Conservation (phyloP, 257 asterid species). For the Eustoma russellianum region DNA sequence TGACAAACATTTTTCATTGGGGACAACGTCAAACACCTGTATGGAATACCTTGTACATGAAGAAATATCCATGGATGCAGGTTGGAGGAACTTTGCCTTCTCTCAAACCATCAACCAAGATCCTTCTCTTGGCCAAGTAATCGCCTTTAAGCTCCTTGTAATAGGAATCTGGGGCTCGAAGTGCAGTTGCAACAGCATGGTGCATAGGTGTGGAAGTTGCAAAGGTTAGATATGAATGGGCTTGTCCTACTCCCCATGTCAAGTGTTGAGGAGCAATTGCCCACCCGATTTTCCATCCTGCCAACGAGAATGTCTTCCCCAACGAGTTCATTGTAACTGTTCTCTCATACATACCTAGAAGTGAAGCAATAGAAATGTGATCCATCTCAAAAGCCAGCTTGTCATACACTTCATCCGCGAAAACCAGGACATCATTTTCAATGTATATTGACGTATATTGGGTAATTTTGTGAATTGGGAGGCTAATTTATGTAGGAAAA, state of each 20-base stretch:
- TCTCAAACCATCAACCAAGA: conserved; percentile 76
- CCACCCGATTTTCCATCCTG: conserved; percentile 99
- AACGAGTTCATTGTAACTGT: conserved; percentile 78
- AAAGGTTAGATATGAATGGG: conserved; percentile 79
- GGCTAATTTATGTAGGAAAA: too few species aligned
- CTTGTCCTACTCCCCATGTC: conserved; percentile 92
- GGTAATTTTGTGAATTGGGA: too few species aligned
- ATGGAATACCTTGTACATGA: neutral
- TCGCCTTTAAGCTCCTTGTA: conserved; percentile 69
- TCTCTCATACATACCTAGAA: conserved; percentile 81
- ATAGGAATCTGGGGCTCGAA: conserved; percentile 69
- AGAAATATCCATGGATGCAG: conserved; percentile 5
- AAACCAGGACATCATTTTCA: conserved; percentile 64
- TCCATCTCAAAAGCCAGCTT: conserved; percentile 88
- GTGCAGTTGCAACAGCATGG: conserved; percentile 69
- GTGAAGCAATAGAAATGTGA: conserved; percentile 80
- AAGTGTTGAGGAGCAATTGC: conserved; percentile 88
- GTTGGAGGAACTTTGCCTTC: conserved; percentile 59
- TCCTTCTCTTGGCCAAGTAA: conserved; percentile 58
- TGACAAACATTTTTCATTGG: neutral
- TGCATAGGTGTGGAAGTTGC: conserved; percentile 99
- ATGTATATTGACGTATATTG: conserved; percentile 69
- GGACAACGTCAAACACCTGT: neutral
- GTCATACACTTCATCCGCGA: conserved; percentile 88
- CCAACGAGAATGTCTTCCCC: conserved; percentile 90